Base-by-base conservation (phyloP, 345 rosid genomes). In the Eucalyptus sp. region DNA sequence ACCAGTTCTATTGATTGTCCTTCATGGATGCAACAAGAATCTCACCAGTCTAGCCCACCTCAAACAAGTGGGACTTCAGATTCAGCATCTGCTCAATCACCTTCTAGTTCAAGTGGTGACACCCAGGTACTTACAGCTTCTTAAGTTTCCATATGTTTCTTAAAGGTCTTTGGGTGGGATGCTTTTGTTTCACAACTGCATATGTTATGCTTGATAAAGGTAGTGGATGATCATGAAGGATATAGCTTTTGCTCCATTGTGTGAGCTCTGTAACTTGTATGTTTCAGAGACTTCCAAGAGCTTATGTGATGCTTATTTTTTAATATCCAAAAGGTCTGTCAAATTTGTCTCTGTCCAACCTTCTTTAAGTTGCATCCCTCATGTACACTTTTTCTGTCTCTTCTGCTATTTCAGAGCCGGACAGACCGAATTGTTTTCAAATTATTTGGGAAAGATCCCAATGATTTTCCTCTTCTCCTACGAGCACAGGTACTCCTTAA, bases 1-100 rank as follows among this genome's bases (percentile, higher is more conserved):
- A 92, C 94, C 84, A 93, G 95, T 90, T 95, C 99, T 58, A 93
- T 94, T 90, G 99, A 95, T 92, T 96, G 94, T 90, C 97, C 98
- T 90, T 93, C 97, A 29, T 98, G 99, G 99, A 90, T 94, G 87
- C 97, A 91, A 89, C 97, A 93, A 83, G 96, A 94, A 87, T 96
- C 96, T 68, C 98, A 94, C 90, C 99, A 95, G 93, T 95, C 99
- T 81, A 98, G 99, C 91, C 99, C 99, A 87, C 99, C 98, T 54
- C 99, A 95, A 92, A 95, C 96, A 88, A 96, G 99, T 91, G 91
- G 99, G 86, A 96, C 95, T 92, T 98, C 99, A 76, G 99, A 96
- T 93, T 97, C 99, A 91, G 99, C 96, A 88, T 98, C 99, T 87
- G 98, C 96, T 8, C 99, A 93, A 90, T 98, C 99, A 89, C 99